phyloP scores from a whole-genome alignment of 2,329 filamentous ascomycete species.

The Calonectria pteridis region DNA sequence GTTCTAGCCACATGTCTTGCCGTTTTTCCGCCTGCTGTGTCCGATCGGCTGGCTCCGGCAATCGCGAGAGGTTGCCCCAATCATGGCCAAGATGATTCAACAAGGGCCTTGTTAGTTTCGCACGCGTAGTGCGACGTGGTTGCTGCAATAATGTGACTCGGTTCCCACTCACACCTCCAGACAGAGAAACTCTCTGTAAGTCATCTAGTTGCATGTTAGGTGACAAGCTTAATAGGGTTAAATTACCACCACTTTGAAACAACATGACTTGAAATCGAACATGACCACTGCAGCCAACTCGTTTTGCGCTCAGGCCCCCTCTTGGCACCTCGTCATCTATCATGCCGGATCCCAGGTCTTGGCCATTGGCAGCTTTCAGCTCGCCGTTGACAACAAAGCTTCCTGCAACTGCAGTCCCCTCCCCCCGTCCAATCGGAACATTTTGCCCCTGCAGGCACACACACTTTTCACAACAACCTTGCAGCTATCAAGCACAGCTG shows the following conservation, averaged over 20 bases:
- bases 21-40: constrained; percentile 4
- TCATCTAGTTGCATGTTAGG: not conserved
- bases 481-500: not conserved
- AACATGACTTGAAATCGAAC: not conserved
- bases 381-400: not conserved
- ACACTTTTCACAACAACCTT: not conserved
- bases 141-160: not conserved
- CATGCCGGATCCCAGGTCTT: not conserved
- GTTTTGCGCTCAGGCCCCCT: not conserved
- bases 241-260: not conserved
- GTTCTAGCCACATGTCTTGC: constrained; percentile 9
- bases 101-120: not conserved
- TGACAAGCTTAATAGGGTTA: not conserved
- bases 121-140: not conserved
- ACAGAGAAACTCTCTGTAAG: not conserved
- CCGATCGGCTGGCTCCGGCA: not conserved
- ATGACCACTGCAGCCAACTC: not conserved
- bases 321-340: not conserved
- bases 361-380: not conserved
- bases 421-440: constrained; percentile 3
- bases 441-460: not conserved
- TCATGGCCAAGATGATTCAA: not conserved
- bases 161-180: not conserved
- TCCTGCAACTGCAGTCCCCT: not conserved
- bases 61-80: not conserved